phyloP scores from a whole-genome alignment of 129 eudicot species.

The Flaveria linearis region DNA sequence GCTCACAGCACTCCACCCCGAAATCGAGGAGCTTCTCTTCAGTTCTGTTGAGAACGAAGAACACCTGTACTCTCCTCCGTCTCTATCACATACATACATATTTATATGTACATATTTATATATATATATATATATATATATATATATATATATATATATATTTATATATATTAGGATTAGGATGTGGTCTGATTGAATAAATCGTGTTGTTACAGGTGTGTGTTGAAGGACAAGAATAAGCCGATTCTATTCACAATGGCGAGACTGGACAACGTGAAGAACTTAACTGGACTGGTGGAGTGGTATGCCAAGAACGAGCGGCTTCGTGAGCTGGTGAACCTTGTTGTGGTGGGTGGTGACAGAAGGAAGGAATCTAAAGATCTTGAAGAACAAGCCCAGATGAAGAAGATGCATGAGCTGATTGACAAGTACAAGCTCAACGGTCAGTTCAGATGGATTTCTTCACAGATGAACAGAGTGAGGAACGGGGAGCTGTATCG shows the following conservation, averaged over 20 bases:
- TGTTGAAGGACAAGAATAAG: conserved; percentile 45
- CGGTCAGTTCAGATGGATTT: conserved; percentile 52
- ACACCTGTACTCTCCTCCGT: conserved; percentile 51
- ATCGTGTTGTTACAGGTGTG: conserved; percentile 31
- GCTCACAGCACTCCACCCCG: conserved; percentile 80
- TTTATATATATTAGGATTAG: too few relatives aligned
- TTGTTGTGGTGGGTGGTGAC: conserved; percentile 52
- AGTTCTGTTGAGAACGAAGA: conserved; percentile 86
- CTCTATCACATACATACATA: not conserved
- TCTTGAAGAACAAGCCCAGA: conserved; percentile 47
- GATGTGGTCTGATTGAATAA: not conserved
- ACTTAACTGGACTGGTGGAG: conserved; percentile 50
- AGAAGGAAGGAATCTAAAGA: conserved; percentile 52
- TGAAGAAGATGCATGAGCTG: conserved; percentile 49
- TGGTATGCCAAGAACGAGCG: conserved; percentile 44
- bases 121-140: too few relatives aligned
- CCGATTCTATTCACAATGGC: conserved; percentile 53
- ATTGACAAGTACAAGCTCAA: conserved; percentile 42
- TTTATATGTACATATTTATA: too few relatives aligned
- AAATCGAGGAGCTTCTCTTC: conserved; percentile 76
- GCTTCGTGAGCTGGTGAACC: conserved; percentile 50
- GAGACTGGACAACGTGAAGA: conserved; percentile 45
- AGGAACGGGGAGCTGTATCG: conserved; percentile 53
- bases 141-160: too few relatives aligned
- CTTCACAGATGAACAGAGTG: conserved; percentile 49